phyloP scores from a whole-genome alignment of 2,329 filamentous ascomycete genomes.

The Botryosphaeria dothidea region DNA sequence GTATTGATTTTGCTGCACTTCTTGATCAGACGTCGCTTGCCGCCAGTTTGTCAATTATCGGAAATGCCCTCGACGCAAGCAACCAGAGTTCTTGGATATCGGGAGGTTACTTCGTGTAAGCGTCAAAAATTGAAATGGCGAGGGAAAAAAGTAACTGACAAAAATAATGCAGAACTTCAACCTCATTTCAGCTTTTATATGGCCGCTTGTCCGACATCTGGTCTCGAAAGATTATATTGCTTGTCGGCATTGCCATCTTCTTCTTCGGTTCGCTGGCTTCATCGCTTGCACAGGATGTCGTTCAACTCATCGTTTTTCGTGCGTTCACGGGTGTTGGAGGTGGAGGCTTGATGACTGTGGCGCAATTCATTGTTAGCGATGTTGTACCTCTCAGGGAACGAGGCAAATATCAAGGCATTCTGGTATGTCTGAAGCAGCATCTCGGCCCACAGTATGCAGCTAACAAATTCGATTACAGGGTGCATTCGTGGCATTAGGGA shows the following conservation, averaged over 20 bases:
- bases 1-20: conserved; percentile 56
- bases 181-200: conserved; percentile 50
- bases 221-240: conserved; percentile 57
- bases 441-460: background rate
- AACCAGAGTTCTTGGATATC: conserved; percentile 58
- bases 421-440: conserved; percentile 21
- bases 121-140: conserved; percentile 22
- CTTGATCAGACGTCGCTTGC: conserved; percentile 62
- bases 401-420: conserved; percentile 28
- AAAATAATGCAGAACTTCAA: conserved; percentile 36
- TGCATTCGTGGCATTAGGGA: conserved; percentile 55
- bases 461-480: conserved; percentile 34
- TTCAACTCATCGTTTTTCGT: conserved; percentile 37
- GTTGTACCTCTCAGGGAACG: conserved; percentile 32
- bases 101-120: conserved; percentile 54
- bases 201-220: conserved; percentile 62
- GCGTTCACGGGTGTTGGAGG: conserved; percentile 27
- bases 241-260: conserved; percentile 52
- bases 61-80: conserved; percentile 52
- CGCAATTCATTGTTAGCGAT: conserved; percentile 32
- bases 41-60: conserved; percentile 56
- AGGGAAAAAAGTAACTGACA: background rate
- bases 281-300: conserved; percentile 43
- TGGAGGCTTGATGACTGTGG: conserved; percentile 29
- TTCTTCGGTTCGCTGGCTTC: conserved; percentile 48